Conservation (phyloP, 2,329 filamentous ascomycete species). For the Aschersonia sp. region DNA sequence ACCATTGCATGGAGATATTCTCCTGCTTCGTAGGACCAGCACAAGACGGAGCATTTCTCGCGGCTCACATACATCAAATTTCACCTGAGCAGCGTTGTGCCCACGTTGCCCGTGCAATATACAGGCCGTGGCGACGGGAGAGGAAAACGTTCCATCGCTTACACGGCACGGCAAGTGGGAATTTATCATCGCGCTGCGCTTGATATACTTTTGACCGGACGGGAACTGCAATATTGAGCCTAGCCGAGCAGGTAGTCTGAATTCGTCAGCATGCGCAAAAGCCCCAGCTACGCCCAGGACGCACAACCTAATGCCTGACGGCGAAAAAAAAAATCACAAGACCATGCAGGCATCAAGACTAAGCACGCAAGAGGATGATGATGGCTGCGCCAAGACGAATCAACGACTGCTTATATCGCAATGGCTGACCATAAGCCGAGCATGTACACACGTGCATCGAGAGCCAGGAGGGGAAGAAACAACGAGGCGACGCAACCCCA, state of each 20-base stretch:
- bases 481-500: too few relatives aligned
- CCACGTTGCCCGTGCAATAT: neutral
- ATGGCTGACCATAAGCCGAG: neutral
- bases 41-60: neutral
- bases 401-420: neutral
- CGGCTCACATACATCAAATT: neutral
- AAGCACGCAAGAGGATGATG: neutral
- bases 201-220: neutral
- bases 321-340: neutral
- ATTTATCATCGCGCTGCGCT: neutral
- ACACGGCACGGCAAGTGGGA: neutral
- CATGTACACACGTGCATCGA: too few relatives aligned
- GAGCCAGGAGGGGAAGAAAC: too few relatives aligned
- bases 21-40: neutral
- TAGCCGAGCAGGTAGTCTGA: too few relatives aligned
- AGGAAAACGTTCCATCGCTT: neutral
- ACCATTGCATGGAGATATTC: neutral
- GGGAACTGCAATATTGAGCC: too few relatives aligned
- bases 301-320: neutral
- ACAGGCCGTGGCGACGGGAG: too few relatives aligned
- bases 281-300: too few relatives aligned
- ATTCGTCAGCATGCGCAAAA: too few relatives aligned
- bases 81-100: neutral
- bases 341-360: neutral
- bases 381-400: neutral